phyloP scores from a whole-genome alignment of 1,284 basidiomycete genomes.

The Cerioporus squamosus region DNA sequence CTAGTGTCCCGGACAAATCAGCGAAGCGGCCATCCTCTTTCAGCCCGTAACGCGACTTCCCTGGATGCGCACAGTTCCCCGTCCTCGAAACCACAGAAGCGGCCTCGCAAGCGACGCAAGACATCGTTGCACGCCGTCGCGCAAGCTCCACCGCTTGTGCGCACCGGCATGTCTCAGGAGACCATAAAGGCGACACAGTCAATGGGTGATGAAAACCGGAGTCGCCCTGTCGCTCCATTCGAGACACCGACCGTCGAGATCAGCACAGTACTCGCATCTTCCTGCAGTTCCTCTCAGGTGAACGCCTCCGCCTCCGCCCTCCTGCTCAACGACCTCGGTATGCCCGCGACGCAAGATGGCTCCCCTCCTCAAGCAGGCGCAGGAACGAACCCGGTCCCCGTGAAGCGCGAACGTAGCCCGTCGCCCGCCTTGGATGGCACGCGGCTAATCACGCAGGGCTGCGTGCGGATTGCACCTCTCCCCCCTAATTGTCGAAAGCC shows the following conservation, averaged over 20 bases:
- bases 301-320: slow-evolving; percentile 6
- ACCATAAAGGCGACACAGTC: too few species aligned
- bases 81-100: neutral
- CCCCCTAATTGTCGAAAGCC: slow-evolving; percentile 26
- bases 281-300: neutral
- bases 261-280: neutral
- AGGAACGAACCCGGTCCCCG: neutral
- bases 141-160: too few species aligned
- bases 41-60: neutral
- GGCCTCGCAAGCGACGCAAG: too few species aligned
- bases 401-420: slow-evolving; percentile 33
- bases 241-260: neutral
- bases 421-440: slow-evolving; percentile 22
- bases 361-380: neutral
- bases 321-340: neutral
- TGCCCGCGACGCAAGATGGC: neutral
- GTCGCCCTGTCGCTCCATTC: too few species aligned
- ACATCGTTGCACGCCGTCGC: too few species aligned
- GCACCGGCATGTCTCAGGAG: too few species aligned
- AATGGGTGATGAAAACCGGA: too few species aligned
- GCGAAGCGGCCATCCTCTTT: neutral
- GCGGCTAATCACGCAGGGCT: slow-evolving; percentile 27
- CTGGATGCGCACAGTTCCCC: neutral
- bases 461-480: slow-evolving; percentile 28
- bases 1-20: neutral